phyloP scores from a whole-genome alignment of 192 early-diverging fungal species.

The Coemansia sp. region DNA sequence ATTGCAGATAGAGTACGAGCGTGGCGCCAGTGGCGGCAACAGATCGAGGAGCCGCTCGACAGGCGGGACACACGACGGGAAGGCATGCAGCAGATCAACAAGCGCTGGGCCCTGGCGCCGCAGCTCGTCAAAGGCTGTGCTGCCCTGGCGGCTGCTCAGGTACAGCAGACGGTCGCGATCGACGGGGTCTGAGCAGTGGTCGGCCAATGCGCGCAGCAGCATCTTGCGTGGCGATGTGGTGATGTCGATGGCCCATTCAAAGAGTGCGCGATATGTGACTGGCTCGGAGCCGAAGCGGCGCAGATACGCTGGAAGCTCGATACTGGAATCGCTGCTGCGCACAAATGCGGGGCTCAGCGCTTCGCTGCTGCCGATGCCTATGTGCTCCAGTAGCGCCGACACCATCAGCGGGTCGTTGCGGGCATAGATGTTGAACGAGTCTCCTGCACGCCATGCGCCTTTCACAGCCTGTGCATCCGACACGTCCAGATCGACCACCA shows the following conservation, averaged over 20 bases:
- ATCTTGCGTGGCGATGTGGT: constrained; percentile 73
- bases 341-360: constrained; percentile 18
- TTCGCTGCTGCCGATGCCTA: constrained; percentile 55
- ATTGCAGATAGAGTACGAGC: constrained; percentile 84
- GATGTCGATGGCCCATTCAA: constrained; percentile 77
- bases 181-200: constrained; percentile 63
- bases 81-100: constrained; percentile 77
- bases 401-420: constrained; percentile 81
- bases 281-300: constrained; percentile 11
- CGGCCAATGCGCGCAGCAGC: constrained; percentile 79
- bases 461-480: constrained; percentile 15
- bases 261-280: constrained; percentile 62
- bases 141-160: constrained; percentile 77
- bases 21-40: constrained; percentile 75
- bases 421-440: constrained; percentile 84
- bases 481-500: constrained; percentile 61
- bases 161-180: constrained; percentile 81
- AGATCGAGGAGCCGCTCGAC: constrained; percentile 74
- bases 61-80: constrained; percentile 70
- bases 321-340: constrained; percentile 42
- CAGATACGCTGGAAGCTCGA: constrained; percentile 37
- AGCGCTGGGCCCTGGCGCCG: constrained; percentile 70
- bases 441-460: constrained; percentile 47
- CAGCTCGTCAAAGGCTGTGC: constrained; percentile 64
- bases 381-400: constrained; percentile 58